Evolutionary conservation across 2,329 filamentous ascomycete genomes (phyloP), one percentile per base, ranked within the genome.

Genomic region (Dothidotthia symphoricarpi): DNA sequence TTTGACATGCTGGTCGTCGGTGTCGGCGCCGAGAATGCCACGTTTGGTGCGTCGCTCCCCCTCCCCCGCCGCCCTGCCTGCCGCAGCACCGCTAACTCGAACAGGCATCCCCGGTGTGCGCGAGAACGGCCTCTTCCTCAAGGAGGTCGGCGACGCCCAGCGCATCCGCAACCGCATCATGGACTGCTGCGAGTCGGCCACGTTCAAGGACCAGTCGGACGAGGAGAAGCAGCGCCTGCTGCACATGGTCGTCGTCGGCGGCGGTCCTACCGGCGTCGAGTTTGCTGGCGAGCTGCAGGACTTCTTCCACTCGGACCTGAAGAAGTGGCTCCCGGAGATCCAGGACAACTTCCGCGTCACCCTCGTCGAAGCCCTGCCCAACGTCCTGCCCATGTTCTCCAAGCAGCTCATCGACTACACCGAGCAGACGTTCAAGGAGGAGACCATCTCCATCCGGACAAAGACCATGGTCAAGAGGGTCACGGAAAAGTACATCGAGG

Each of bases 381-480:
- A 94, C 69, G 90, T 95, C 35, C 80, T 98, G 51, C 93, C 93
- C 60, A 95, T 90, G 78, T 98, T 98, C 79, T 95, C 88, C 68
- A 97, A 97, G 80, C 89, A 95, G 71, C 78, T 98, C 63, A 97
- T 98, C 64, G 93, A 98, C 63, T 98, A 98, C 78, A 98, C 93
- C 57, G 93, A 98, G 75, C 91, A 90, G 71, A 96, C 91, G 31
- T 94, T 98, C 76, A 93, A 95, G 74, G 93, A 98, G 75, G 93
- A 98, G 73, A 90, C 89, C 66, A 98, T 98, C 66, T 84, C 88
- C 57, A 95, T 98, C 73, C 86, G 88, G 71, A 95, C 93, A 59
- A 97, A 97, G 81, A 97, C 93, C 53, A 94, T 95, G 84, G 93
- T 98, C 68, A 97, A 97, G 80, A 90, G 86, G 47, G 93, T 98